Evolutionary conservation across 768 basidiomycete genomes (phyloP), one percentile per base, ranked within the genome.

Genomic region (Leccinum rimulosum): DNA sequence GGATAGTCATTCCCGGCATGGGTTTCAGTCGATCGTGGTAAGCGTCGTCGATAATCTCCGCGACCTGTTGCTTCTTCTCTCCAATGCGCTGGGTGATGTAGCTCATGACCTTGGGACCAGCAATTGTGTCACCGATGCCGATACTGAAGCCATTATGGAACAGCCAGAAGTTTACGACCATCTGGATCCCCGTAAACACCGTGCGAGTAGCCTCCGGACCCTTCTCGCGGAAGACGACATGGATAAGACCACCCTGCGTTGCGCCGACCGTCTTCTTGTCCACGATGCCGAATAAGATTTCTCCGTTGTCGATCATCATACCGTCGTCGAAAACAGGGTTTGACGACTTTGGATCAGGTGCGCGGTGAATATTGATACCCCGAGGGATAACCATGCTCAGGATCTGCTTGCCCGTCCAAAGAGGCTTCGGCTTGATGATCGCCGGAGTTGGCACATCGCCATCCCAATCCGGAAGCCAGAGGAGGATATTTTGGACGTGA

Each of bases 251-350:
- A 48, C 95, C 95, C 60, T 93, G 90, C 0, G 93, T 86, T 2
- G 95, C 91, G 58, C 97, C 97, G 40, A 98, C 96, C n/a, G 95
- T 97, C 78, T 98, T 95, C 81, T 99, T 99, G 78, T 96, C 91
- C 50, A 99, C 91, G 60, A 95, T 90, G 28, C 97, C 96, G 68
- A 88, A 97, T 22, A 98, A 81, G 60, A 99, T 82, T 73, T 98
- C 94, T 15, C 97, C 97, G 63, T 99, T 95, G 73, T 99, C 97
- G 66, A 98, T 88, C 75, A 95, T 80, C 76, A 98, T 91, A 53
- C 95, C 95, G 61, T 97, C 93, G 69, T 98, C 97, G 64, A 88
- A 85, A 3, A 91, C 84, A 4, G 95, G 94, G 68, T 88, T 88
- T 0, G 84, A 81, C 2, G 86, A 87, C 64, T 88, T 88, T 0